Percentiles rank a stretch among this genome's conserved stretches.
Conservation (phyloP, 495 filamentous ascomycete species). For the Viridothelium virens region DNA sequence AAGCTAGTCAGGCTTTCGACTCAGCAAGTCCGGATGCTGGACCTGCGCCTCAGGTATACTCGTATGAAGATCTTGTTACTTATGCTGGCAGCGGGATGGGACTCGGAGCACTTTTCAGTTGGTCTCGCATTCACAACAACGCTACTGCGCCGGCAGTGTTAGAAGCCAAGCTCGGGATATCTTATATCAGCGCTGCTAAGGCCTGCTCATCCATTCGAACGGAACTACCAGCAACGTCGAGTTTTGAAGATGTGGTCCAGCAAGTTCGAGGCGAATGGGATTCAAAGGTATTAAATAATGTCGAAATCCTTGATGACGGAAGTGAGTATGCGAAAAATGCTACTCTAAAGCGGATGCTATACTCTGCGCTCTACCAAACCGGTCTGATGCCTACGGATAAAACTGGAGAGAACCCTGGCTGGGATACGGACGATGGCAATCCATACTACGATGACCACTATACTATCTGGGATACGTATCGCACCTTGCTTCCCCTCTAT, state of each 20-base stretch:
- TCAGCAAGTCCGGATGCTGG: background rate
- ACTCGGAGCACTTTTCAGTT: slow-evolving; percentile 7
- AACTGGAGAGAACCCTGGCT: slow-evolving; percentile 69
- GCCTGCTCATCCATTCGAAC: background rate
- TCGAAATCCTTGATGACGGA: background rate
- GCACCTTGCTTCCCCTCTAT: slow-evolving; percentile 61
- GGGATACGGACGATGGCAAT: slow-evolving; percentile 50
- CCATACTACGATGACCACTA: slow-evolving; percentile 77
- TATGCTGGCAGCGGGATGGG: slow-evolving; percentile 8
- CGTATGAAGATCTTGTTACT: background rate
- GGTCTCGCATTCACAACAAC: background rate
- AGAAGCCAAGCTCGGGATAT: background rate
- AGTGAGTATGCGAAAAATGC: background rate
- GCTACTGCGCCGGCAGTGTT: background rate
- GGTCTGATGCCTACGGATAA: slow-evolving; percentile 43
- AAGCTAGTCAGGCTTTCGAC: background rate
- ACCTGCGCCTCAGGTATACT: background rate
- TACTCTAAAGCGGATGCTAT: background rate
- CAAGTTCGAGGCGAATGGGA: background rate
- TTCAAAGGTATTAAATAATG: background rate
- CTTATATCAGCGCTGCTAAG: background rate
- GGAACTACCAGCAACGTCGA: background rate
- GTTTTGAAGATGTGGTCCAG: background rate
- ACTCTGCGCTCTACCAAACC: background rate
- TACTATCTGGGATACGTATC: slow-evolving; percentile 58